Conservation (phyloP, 495 filamentous ascomycete genomes). For the Aspergillus nidulans region DNA sequence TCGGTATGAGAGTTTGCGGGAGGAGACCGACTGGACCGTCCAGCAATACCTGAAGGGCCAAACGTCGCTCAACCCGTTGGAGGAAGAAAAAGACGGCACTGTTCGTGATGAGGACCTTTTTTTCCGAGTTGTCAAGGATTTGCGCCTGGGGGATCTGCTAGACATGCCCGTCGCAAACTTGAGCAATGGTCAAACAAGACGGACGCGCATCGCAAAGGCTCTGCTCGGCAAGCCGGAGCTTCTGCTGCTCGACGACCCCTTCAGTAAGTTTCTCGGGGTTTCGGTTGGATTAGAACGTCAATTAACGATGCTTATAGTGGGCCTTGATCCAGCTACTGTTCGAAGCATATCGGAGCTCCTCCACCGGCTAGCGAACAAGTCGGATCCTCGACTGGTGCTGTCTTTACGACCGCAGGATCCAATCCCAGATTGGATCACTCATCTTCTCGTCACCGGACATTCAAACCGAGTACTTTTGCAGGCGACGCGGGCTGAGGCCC, state of each 20-base stretch:
- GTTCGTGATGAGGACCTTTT: constrained; percentile 45
- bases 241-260: constrained; percentile 86
- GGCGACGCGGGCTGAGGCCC: constrained; percentile 17
- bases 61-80: constrained; percentile 67
- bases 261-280: constrained; percentile 51
- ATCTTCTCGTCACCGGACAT: constrained; percentile 64
- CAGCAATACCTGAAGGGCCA: constrained; percentile 72
- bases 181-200: constrained; percentile 86
- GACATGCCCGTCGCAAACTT: constrained; percentile 79
- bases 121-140: constrained; percentile 55
- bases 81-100: constrained; percentile 45
- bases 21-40: constrained; percentile 83
- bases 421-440: constrained; percentile 85
- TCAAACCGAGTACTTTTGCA: constrained; percentile 51
- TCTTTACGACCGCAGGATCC: constrained; percentile 79
- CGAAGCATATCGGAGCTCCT: constrained; percentile 65
- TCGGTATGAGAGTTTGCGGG: constrained; percentile 84
- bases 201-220: constrained; percentile 83
- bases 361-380: constrained; percentile 55
- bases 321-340: constrained; percentile 79
- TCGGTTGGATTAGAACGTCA: not conserved
- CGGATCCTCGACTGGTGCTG: constrained; percentile 66
- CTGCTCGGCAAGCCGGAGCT: constrained; percentile 74
- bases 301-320: constrained; percentile 49
- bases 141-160: constrained; percentile 61